Conservation (phyloP, 1,284 basidiomycete species). For the Calocybe gambosa region DNA sequence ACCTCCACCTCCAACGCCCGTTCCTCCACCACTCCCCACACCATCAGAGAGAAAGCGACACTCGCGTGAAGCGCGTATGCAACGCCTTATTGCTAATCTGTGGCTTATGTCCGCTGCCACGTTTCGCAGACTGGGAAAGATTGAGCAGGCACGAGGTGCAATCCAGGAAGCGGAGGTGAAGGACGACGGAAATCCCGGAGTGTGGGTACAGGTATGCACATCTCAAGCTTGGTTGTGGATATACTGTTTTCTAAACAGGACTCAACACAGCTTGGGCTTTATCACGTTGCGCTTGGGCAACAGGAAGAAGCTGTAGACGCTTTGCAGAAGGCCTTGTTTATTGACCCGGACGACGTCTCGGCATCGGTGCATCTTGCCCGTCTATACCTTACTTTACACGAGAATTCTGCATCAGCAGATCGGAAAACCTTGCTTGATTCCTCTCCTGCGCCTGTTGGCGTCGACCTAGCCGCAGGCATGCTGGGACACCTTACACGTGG, state of each 20-base stretch:
- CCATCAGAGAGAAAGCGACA: slow-evolving; percentile 35
- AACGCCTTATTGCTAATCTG: slow-evolving; percentile 73
- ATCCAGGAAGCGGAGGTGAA: slow-evolving; percentile 94
- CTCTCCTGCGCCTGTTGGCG: slow-evolving; percentile 27
- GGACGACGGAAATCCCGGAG: slow-evolving; percentile 80
- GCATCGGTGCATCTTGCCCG: slow-evolving; percentile 74
- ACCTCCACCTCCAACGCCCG: slow-evolving; percentile 33
- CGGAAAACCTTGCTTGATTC: not conserved
- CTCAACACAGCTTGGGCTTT: slow-evolving; percentile 62
- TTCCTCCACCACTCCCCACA: slow-evolving; percentile 34
- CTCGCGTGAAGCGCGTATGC: slow-evolving; percentile 53
- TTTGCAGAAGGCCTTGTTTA: slow-evolving; percentile 79
- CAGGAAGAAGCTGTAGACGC: slow-evolving; percentile 63
- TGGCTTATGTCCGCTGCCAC: slow-evolving; percentile 96
- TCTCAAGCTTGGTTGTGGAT: slow-evolving; percentile 3
- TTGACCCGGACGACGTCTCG: slow-evolving; percentile 69
- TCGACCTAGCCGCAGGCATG: slow-evolving; percentile 72
- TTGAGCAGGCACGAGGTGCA: slow-evolving; percentile 84
- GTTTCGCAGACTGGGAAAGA: slow-evolving; percentile 84
- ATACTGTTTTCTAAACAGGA: not conserved
- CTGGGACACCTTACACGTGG: slow-evolving; percentile 56
- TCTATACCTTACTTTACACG: slow-evolving; percentile 47
- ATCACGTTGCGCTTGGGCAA: slow-evolving; percentile 56
- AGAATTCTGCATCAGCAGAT: not conserved
- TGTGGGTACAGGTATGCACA: slow-evolving; percentile 84